A percentile compares a stretch with the other conserved stretches of the same genome.
Evolutionary conservation across 495 filamentous ascomycete genomes (phyloP).

Genomic region (Symbiotaphrina buchneri): DNA sequence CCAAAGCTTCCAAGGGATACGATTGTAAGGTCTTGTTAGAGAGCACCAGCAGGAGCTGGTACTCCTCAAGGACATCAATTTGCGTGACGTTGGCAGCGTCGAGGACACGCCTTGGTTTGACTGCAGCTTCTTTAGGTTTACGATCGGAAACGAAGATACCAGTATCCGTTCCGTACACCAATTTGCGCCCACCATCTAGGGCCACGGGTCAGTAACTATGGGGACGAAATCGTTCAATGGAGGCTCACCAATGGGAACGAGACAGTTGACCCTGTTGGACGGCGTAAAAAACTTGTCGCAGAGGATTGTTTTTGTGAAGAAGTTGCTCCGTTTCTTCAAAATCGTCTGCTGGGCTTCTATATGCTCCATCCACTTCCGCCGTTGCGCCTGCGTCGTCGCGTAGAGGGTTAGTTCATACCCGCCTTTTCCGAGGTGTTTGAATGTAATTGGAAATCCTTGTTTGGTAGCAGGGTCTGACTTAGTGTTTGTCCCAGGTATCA

Average conservation of each 20-base stretch:
- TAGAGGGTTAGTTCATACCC: constrained; percentile 89
- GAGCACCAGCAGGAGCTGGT: constrained; percentile 75
- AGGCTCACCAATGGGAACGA: constrained; percentile 62
- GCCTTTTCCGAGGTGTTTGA: constrained; percentile 89
- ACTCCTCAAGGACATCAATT: constrained; percentile 89
- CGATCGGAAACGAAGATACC: constrained; percentile 85
- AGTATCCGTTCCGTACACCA: constrained; percentile 81
- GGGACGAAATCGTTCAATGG: constrained; percentile 7
- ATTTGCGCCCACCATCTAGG: constrained; percentile 77
- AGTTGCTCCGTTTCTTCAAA: constrained; percentile 67
- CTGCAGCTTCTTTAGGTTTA: constrained; percentile 57
- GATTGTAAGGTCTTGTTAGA: constrained; percentile 79
- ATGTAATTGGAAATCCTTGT: constrained; percentile 90
- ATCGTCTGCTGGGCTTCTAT: constrained; percentile 80
- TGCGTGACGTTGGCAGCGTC: constrained; percentile 79
- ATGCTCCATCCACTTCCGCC: constrained; percentile 88
- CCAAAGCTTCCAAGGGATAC: constrained; percentile 65
- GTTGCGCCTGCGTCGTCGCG: constrained; percentile 52
- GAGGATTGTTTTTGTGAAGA: constrained; percentile 76
- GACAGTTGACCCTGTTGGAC: constrained; percentile 72
- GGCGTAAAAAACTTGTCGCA: constrained; percentile 67
- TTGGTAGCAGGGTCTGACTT: constrained; percentile 22
- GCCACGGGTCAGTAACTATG: constrained; percentile 5
- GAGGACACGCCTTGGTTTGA: constrained; percentile 60
- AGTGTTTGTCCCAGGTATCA: constrained; percentile 54